Percentiles rank a stretch among this genome's conserved stretches.
Conservation (phyloP, 139 green algal genomes). For the Diplosphaera chodatii region DNA sequence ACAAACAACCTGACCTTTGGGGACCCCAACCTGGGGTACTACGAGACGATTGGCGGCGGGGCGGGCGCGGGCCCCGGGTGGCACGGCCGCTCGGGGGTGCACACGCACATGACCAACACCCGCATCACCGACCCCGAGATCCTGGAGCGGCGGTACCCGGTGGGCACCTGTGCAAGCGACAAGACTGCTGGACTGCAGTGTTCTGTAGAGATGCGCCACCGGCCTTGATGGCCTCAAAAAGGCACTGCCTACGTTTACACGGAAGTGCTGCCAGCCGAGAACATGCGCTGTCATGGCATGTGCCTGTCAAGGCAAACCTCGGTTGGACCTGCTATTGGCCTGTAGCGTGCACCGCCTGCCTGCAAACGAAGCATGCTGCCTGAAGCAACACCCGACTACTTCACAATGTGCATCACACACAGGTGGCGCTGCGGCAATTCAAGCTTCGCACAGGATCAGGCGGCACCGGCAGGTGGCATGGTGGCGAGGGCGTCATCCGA, state of each 20-base stretch:
- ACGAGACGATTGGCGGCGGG: slow-evolving; percentile 95
- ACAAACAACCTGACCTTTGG: slow-evolving; percentile 99
- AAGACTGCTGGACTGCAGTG: too few species aligned
- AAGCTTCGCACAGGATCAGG: slow-evolving; percentile 70
- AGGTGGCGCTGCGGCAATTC: slow-evolving; percentile 79
- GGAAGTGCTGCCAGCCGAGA: too few species aligned
- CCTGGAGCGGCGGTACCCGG: slow-evolving; percentile 84
- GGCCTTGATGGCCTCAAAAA: too few species aligned
- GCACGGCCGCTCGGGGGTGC: slow-evolving; percentile 81
- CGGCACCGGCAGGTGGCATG: slow-evolving; percentile 63
- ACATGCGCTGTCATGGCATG: too few species aligned
- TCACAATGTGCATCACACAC: too few species aligned
- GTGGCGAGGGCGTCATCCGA: slow-evolving; percentile 84
- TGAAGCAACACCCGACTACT: too few species aligned
- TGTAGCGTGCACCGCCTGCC: too few species aligned
- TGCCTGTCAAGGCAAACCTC: too few species aligned
- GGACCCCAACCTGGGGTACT: slow-evolving; percentile 86
- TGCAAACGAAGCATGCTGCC: too few species aligned
- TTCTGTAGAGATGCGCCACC: too few species aligned
- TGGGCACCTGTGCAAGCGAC: neutral
- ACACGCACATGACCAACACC: slow-evolving; percentile 99
- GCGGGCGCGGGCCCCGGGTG: slow-evolving; percentile 84
- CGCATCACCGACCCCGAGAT: slow-evolving; percentile 94
- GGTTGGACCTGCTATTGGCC: too few species aligned
- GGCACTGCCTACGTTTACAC: too few species aligned